Percentiles rank a stretch among this genome's conserved stretches.
Conservation (phyloP, 2,329 filamentous ascomycete genomes). For the Penicillium frequentans region DNA sequence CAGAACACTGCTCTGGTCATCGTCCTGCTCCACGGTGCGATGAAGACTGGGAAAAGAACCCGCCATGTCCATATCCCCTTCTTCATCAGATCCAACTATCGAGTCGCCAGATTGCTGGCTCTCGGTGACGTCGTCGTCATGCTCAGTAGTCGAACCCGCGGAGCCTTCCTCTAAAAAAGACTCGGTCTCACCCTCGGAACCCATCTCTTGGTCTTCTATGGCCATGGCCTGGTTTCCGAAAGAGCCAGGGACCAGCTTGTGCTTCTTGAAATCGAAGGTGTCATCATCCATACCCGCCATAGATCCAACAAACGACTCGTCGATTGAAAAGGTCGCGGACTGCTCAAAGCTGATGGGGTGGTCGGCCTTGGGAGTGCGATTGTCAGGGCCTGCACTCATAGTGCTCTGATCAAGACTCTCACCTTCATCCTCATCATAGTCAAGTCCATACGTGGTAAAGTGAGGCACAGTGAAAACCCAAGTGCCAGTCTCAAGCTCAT, state of each 20-base stretch:
- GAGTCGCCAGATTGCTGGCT: slow-evolving; percentile 62
- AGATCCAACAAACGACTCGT: slow-evolving; percentile 43
- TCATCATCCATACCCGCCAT: slow-evolving; percentile 51
- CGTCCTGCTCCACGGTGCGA: slow-evolving; percentile 74
- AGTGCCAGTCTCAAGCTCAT: slow-evolving; percentile 74
- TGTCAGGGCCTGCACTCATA: slow-evolving; percentile 53
- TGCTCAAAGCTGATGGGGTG: slow-evolving; percentile 38
- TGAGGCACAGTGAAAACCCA: slow-evolving; percentile 96
- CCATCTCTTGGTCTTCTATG: slow-evolving; percentile 52
- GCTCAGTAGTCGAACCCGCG: slow-evolving; percentile 72
- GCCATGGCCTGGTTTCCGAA: slow-evolving; percentile 68
- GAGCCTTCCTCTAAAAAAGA: slow-evolving; percentile 95
- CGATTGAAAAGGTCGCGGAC: slow-evolving; percentile 40
- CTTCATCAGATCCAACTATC: slow-evolving; percentile 62
- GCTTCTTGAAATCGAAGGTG: slow-evolving; percentile 58
- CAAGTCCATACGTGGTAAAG: slow-evolving; percentile 91
- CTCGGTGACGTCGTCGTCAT: slow-evolving; percentile 53
- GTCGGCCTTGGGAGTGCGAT: slow-evolving; percentile 43
- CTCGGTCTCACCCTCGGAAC: slow-evolving; percentile 47
- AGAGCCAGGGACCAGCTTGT: slow-evolving; percentile 68
- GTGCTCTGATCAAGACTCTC: slow-evolving; percentile 53
- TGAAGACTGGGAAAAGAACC: slow-evolving; percentile 72
- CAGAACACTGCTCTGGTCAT: slow-evolving; percentile 52
- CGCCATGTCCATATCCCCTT: slow-evolving; percentile 79
- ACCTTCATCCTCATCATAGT: slow-evolving; percentile 68